Evolutionary conservation across 768 basidiomycete genomes (phyloP).

Genomic region (Psilocybe cubensis): DNA sequence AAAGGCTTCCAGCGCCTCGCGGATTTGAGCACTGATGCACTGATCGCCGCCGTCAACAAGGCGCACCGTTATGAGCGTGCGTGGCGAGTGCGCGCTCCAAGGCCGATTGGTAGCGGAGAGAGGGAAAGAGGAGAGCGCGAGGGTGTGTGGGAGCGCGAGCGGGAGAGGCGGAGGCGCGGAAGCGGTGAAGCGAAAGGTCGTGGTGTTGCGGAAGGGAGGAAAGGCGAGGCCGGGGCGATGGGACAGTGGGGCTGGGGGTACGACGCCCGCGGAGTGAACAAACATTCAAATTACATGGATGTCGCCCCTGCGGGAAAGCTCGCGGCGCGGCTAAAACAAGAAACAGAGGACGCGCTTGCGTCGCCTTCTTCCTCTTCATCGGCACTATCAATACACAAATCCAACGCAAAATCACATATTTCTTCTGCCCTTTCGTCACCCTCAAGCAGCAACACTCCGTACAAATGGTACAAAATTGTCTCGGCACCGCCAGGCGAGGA

Average conservation of each 20-base stretch:
- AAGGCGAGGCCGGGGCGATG: no score
- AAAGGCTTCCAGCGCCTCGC: conserved; percentile 70
- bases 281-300: conserved; percentile 44
- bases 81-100: conserved; percentile 63
- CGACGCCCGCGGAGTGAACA: conserved; percentile 32
- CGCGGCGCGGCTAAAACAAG: conserved; percentile 2
- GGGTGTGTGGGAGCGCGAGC: no score
- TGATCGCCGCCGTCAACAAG: conserved; percentile 65
- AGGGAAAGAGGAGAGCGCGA: no score
- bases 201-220: no score
- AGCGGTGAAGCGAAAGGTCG: no score
- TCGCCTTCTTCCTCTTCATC: no score
- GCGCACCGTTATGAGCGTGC: conserved; percentile 63
- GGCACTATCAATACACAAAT: no score
- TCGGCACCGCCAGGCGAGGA: conserved; percentile 68
- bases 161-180: not conserved
- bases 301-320: conserved; percentile 16
- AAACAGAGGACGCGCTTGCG: no score
- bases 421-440: not conserved
- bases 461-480: conserved; percentile 70
- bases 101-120: conserved; percentile 44
- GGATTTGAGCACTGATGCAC: conserved; percentile 64
- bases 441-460: not conserved
- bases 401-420: not conserved
- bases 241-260: no score